phyloP scores from a whole-genome alignment of 2,329 filamentous ascomycete species.

The Mariannaea sp. region DNA sequence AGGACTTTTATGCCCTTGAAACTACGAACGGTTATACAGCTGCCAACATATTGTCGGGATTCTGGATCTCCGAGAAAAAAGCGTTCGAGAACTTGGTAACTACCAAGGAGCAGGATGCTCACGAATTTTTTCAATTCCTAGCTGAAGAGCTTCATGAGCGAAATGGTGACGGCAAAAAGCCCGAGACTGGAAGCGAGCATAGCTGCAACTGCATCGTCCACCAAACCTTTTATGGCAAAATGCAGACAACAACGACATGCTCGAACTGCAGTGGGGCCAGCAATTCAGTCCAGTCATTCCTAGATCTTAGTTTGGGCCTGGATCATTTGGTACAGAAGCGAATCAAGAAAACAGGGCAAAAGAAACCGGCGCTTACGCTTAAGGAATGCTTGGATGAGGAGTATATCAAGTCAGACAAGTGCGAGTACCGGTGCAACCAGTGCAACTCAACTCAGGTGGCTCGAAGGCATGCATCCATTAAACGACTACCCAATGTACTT shows the following conservation, averaged over 20 bases:
- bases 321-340: conserved; percentile 73
- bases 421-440: conserved; percentile 83
- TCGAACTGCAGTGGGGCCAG: conserved; percentile 84
- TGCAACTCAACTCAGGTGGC: conserved; percentile 80
- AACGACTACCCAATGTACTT: conserved; percentile 83
- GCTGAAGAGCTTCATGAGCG: conserved; percentile 88
- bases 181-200: conserved; percentile 62
- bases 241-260: conserved; percentile 89
- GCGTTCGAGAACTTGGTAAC: conserved; percentile 78
- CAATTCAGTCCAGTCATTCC: conserved; percentile 83
- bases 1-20: conserved; percentile 72
- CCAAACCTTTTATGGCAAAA: conserved; percentile 90
- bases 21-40: conserved; percentile 90
- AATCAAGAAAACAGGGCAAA: conserved; percentile 57
- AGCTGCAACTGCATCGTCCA: conserved; percentile 90
- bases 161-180: conserved; percentile 71
- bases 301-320: conserved; percentile 89
- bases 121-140: conserved; percentile 96
- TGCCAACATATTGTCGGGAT: conserved; percentile 84
- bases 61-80: conserved; percentile 83
- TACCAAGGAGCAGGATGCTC: conserved; percentile 94
- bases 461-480: conserved; percentile 82
- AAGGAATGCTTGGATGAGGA: conserved; percentile 81
- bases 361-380: conserved; percentile 54
- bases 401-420: conserved; percentile 85